phyloP scores from a whole-genome alignment of 75 land plant species.

The Pinus albicaulis region DNA sequence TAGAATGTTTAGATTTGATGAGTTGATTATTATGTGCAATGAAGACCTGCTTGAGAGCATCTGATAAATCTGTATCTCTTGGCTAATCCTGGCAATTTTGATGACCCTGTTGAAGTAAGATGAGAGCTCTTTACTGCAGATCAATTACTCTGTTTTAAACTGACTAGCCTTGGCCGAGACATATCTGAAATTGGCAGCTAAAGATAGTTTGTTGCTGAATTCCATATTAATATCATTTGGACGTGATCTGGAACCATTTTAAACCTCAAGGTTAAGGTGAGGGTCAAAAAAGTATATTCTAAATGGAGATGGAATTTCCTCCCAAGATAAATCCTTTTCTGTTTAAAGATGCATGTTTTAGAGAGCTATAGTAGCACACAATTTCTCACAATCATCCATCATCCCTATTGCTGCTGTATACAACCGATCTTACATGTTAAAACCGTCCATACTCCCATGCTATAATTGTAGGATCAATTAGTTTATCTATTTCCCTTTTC shows the following conservation, averaged over 20 bases:
- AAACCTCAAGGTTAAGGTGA: not conserved
- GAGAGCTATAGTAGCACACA: no score
- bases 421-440: not conserved
- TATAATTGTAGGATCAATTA: not conserved
- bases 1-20: not conserved
- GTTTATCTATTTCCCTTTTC: not conserved
- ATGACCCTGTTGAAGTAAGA: not conserved
- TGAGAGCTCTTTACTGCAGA: not conserved
- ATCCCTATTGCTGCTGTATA: not conserved
- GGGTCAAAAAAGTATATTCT: not conserved
- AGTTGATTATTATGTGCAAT: not conserved
- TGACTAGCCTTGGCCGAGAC: not conserved
- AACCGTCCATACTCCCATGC: not conserved
- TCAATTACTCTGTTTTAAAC: no score
- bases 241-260: not conserved
- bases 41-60: not conserved
- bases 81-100: not conserved
- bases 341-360: not conserved
- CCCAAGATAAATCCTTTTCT: not conserved
- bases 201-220: not conserved
- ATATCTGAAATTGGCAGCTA: not conserved
- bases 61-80: not conserved
- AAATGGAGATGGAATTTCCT: not conserved
- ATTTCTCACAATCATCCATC: not conserved
- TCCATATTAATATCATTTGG: not conserved